Base-by-base conservation (phyloP, 2,329 filamentous ascomycete genomes). In the Cladophialophora immunda region DNA sequence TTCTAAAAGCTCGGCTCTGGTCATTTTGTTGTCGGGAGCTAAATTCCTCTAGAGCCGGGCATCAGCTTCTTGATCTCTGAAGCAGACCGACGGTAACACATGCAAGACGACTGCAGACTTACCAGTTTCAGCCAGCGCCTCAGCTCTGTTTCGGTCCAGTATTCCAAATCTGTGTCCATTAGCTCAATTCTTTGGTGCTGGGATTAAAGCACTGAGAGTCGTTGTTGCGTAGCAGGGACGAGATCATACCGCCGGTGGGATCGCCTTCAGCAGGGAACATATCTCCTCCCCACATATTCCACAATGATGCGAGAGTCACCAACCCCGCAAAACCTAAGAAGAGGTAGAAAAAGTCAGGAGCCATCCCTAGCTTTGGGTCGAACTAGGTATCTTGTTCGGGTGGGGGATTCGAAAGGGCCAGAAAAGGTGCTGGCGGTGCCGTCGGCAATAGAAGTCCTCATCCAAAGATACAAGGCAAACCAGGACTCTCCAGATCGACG, bases 271-370 rank as follows among this genome's bases (percentile, higher is more conserved):
- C 79, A 0, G 94, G 94, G 74, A 97, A 97, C 75, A 97, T 86
- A 70, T 94, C 92, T 61, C 87, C 85, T 64, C 93, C 93, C 89
- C 91, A 96, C 73, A 97, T 94, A 19, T 87, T 86, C 90, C 91
- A 97, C 50, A 87, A 88, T 17, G 93, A 91, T 1, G 91, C 93
- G 1, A 91, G 92, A 6, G 92, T 91, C 15, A 97, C 86, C 60
- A 96, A 85, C 9, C 91, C 92, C 4, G 91, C 89, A 76, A 97
- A 97, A 19, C 89, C 92, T 89, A 81, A 63, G 73, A 68, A 66
- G 9, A 62, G 50, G 29, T 55, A 53, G 38, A 58, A 62, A n/a
- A 55, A 19, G 32, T 66, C 60, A 47, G 50, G n/a, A 17, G 58
- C 29, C 45, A 50, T 50, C 13, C 45, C 22, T 15, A 25, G 22